phyloP scores from a whole-genome alignment of 139 green algal genomes.

The Micractinium sp. region DNA sequence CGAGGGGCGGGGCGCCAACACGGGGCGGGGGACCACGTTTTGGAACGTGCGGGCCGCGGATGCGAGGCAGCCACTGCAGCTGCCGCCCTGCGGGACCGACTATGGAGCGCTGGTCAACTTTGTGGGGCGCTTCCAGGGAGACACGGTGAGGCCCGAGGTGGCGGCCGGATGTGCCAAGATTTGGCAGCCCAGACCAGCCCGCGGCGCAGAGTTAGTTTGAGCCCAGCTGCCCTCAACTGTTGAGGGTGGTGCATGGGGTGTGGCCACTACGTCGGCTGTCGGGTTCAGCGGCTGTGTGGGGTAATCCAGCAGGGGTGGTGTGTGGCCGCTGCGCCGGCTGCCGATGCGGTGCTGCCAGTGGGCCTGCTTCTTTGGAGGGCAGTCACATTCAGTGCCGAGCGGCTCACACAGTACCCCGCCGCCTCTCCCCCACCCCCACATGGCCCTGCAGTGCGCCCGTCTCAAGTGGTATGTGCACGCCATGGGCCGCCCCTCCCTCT shows the following conservation, averaged over 20 bases:
- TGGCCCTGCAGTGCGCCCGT: no score
- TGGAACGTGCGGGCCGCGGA: not conserved
- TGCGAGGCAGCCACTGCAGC: not conserved
- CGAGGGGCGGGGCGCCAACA: not conserved
- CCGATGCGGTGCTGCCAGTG: not conserved
- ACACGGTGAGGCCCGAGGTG: not conserved
- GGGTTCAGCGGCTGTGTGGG: not conserved
- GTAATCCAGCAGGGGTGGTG: no score
- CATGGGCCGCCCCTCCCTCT: not conserved
- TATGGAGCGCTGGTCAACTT: not conserved
- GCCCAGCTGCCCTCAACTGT: no score
- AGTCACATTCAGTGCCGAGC: no score
- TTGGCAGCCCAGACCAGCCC: no score
- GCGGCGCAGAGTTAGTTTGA: no score
- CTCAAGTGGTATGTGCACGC: no score
- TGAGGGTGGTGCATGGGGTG: no score
- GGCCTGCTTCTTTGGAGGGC: not conserved
- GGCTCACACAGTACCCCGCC: not conserved
- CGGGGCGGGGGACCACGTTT: constrained; percentile 3
- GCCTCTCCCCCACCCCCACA: no score
- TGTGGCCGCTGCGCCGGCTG: no score
- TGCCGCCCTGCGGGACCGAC: not conserved
- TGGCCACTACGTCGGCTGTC: no score
- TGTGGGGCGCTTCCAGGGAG: not conserved
- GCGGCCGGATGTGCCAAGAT: no score